Evolutionary conservation across 1,139 yeast species (phyloP).

Genomic region (Diutina siamensis): DNA sequence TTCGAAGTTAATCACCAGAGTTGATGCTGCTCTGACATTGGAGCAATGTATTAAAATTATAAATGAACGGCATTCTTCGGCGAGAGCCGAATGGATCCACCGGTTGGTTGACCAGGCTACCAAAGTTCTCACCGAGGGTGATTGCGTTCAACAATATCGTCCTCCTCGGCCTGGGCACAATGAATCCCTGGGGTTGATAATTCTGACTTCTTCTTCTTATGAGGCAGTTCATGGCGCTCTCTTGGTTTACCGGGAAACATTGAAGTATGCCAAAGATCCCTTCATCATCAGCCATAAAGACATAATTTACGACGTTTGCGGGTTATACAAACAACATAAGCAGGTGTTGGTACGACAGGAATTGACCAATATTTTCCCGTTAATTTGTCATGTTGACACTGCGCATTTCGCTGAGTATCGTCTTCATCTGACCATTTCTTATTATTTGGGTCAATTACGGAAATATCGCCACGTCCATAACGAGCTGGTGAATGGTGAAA

Average conservation of each 20-base stretch:
- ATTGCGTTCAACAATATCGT: conserved; percentile 5
- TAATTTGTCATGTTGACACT: conserved; percentile 70
- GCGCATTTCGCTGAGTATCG: conserved; percentile 70
- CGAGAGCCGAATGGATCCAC: conserved; percentile 65
- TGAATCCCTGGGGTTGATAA: conserved; percentile 17
- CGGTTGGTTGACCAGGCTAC: conserved; percentile 55
- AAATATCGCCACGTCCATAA: conserved; percentile 41
- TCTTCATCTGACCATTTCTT: conserved; percentile 68
- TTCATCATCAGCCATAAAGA: conserved; percentile 44
- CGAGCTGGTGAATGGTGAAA: conserved; percentile 41
- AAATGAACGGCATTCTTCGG: conserved; percentile 63
- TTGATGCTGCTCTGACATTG: conserved; percentile 76
- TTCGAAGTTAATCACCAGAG: conserved; percentile 58
- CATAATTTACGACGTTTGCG: conserved; percentile 65
- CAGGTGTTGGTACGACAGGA: conserved; percentile 70
- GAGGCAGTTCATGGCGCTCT: conserved; percentile 82
- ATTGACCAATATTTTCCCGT: conserved; percentile 70
- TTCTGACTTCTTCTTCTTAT: conserved; percentile 19
- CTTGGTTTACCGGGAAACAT: conserved; percentile 69
- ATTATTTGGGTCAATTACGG: conserved; percentile 69
- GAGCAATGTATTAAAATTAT: conserved; percentile 70
- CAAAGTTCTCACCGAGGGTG: conserved; percentile 20
- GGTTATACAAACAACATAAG: conserved; percentile 69
- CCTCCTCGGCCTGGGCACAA: conserved; percentile 7
- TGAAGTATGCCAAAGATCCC: conserved; percentile 52